Evolutionary conservation across 2,329 filamentous ascomycete species (phyloP).

Genomic region (Fusarium pseudograminearum): DNA sequence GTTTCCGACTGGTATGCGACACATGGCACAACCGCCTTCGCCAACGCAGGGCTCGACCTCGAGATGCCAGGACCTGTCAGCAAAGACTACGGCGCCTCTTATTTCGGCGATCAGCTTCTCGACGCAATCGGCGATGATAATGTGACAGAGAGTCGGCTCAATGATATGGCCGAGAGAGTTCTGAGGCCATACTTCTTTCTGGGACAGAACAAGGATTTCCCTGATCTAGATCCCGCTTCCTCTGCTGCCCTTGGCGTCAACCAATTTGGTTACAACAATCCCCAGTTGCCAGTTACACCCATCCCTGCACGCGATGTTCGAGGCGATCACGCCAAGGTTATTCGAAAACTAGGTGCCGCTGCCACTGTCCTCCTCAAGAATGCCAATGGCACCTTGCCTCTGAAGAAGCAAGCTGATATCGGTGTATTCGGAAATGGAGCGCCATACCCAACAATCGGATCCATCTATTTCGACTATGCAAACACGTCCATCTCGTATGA

Average conservation of each 20-base stretch:
- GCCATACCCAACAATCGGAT: slow-evolving; percentile 66
- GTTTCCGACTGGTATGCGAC: slow-evolving; percentile 84
- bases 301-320: slow-evolving; percentile 55
- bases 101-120: slow-evolving; percentile 1
- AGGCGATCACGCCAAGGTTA: slow-evolving; percentile 65
- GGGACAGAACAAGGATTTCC: neutral
- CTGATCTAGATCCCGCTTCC: slow-evolving; percentile 2
- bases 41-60: slow-evolving; percentile 75
- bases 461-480: slow-evolving; percentile 67
- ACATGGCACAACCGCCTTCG: slow-evolving; percentile 65
- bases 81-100: slow-evolving; percentile 35
- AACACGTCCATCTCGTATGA: slow-evolving; percentile 65
- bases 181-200: neutral
- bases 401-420: slow-evolving; percentile 67
- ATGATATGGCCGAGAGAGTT: neutral
- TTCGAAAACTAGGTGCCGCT: slow-evolving; percentile 64
- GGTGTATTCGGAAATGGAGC: slow-evolving; percentile 64
- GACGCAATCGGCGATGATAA: neutral
- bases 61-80: slow-evolving; percentile 56
- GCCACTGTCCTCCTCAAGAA: slow-evolving; percentile 84
- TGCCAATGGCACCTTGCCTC: slow-evolving; percentile 68
- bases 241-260: slow-evolving; percentile 46
- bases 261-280: slow-evolving; percentile 61
- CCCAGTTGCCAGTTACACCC: slow-evolving; percentile 51
- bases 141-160: neutral